phyloP scores from a whole-genome alignment of 1,139 yeast genomes.

The Komagataea norvegica region DNA sequence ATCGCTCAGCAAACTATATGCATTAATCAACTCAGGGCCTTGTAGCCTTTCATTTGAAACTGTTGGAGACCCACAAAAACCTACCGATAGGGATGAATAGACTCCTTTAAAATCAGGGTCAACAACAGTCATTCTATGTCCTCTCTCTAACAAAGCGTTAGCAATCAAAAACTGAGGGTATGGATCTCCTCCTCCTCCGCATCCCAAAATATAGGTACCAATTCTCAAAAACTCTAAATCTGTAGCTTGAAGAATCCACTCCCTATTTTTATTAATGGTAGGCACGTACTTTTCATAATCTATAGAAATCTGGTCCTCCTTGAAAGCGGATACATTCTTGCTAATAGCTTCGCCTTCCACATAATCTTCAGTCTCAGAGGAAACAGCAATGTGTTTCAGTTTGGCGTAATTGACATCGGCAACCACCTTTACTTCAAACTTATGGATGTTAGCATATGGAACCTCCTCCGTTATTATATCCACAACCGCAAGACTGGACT shows the following conservation, averaged over 20 bases:
- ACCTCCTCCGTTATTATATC: slow-evolving; percentile 35
- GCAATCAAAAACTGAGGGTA: slow-evolving; percentile 36
- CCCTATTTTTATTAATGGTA: slow-evolving; percentile 29
- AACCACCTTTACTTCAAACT: slow-evolving; percentile 35
- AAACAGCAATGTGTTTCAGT: slow-evolving; percentile 7
- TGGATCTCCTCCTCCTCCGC: slow-evolving; percentile 51
- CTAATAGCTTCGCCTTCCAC: slow-evolving; percentile 9
- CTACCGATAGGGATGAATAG: slow-evolving; percentile 33
- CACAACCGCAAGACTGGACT: slow-evolving; percentile 29
- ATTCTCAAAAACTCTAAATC: slow-evolving; percentile 40
- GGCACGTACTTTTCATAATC: slow-evolving; percentile 34
- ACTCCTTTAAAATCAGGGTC: slow-evolving; percentile 33
- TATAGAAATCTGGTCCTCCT: slow-evolving; percentile 16
- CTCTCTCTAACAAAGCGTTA: slow-evolving; percentile 32
- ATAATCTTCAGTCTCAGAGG: slow-evolving; percentile 1
- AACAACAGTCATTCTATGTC: slow-evolving; percentile 34
- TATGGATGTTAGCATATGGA: slow-evolving; percentile 37
- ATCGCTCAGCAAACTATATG: slow-evolving; percentile 18
- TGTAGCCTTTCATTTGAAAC: slow-evolving; percentile 40
- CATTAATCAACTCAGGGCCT: slow-evolving; percentile 28
- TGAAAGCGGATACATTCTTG: slow-evolving; percentile 14
- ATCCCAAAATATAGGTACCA: slow-evolving; percentile 44
- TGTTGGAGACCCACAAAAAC: slow-evolving; percentile 45
- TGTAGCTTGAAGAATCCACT: slow-evolving; percentile 37
- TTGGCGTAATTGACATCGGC: slow-evolving; percentile 38